Conservation (phyloP, 2,329 filamentous ascomycete genomes). For the Hymenoscyphus repandus region DNA sequence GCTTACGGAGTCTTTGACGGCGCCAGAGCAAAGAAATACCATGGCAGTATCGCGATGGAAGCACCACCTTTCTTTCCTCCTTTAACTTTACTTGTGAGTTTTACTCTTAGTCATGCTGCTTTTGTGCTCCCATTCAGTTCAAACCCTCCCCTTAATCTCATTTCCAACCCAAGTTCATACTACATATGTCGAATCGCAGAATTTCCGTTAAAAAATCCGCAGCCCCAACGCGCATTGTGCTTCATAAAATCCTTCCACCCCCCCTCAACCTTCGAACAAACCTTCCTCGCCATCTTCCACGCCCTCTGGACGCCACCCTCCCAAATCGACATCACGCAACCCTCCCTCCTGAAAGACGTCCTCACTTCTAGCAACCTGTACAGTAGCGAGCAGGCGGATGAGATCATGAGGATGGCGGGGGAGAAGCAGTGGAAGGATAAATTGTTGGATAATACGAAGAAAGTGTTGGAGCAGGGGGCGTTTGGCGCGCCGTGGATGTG, state of each 20-base stretch:
- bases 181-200: too few species aligned
- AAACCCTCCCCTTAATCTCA: too few species aligned
- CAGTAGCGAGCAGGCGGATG: conserved; percentile 43
- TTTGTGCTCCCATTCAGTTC: conserved; percentile 28
- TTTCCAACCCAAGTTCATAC: too few species aligned
- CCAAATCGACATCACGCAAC: conserved; percentile 54
- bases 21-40: conserved; percentile 45
- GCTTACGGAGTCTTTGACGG: conserved; percentile 48
- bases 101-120: conserved; percentile 1
- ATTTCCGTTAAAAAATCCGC: too few species aligned
- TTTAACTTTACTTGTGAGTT: conserved; percentile 42
- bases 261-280: conserved; percentile 42
- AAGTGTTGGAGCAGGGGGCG: conserved; percentile 59
- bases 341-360: conserved; percentile 43
- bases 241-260: conserved; percentile 58
- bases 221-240: conserved; percentile 61
- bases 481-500: conserved; percentile 76
- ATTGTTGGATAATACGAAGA: conserved; percentile 54
- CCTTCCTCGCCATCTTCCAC: conserved; percentile 51
- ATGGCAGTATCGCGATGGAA: conserved; percentile 38
- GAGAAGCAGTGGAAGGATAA: conserved; percentile 46
- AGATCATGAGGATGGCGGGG: conserved; percentile 48
- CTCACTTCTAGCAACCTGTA: conserved; percentile 39
- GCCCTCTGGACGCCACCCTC: conserved; percentile 55
- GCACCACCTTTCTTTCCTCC: conserved; percentile 49